phyloP scores from a whole-genome alignment of 345 rosid species.

The Zanthoxylum bungeanum region DNA sequence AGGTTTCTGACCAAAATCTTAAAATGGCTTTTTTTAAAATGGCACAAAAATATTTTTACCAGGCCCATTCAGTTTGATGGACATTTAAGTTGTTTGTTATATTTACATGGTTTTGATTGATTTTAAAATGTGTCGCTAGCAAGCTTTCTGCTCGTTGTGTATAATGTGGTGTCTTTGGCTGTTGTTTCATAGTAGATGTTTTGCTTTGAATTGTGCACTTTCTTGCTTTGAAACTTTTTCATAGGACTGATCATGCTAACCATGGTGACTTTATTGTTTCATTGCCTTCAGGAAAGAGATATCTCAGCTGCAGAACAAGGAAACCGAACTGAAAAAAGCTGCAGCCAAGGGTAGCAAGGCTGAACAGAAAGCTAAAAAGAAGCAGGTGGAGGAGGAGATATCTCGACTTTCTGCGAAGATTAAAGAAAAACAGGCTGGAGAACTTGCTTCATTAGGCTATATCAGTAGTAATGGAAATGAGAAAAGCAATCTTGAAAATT shows the following conservation, averaged over 20 bases:
- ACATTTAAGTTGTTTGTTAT: neutral
- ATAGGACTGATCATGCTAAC: neutral
- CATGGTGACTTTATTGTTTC: neutral
- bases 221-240: neutral
- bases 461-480: conserved; percentile 40
- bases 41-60: neutral
- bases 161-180: neutral
- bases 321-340: conserved; percentile 73
- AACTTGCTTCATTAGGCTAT: conserved; percentile 76
- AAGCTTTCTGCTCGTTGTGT: neutral
- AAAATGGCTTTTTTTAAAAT: too few relatives aligned
- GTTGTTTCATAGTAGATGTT: neutral
- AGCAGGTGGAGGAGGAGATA: conserved; percentile 87
- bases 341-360: conserved; percentile 98
- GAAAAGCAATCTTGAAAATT: conserved; percentile 59
- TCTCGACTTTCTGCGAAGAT: conserved; percentile 63
- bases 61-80: neutral
- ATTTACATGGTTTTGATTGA: neutral
- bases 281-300: conserved; percentile 62
- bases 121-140: neutral
- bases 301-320: conserved; percentile 74
- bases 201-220: neutral
- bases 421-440: conserved; percentile 69
- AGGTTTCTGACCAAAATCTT: neutral
- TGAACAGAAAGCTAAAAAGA: conserved; percentile 96